Percentiles rank a stretch among this genome's conserved stretches.
phyloP scores from a whole-genome alignment of 495 filamentous ascomycete genomes.

The Friedmanniomyces simplex region DNA sequence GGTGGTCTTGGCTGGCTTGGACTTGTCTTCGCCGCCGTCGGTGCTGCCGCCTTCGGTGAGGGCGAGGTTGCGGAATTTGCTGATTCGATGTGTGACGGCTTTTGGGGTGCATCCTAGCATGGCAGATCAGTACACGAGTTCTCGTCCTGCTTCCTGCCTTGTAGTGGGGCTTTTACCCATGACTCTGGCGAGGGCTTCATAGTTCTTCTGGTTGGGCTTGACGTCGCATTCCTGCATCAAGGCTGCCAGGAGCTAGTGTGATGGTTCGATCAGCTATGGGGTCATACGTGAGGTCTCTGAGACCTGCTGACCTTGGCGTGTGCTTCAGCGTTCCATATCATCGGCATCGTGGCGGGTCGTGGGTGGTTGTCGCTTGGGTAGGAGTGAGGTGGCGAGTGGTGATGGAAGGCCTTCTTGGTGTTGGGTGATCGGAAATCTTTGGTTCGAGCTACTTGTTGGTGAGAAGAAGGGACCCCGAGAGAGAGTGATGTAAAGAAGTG shows the following conservation, averaged over 20 bases:
- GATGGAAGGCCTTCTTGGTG: too few relatives aligned
- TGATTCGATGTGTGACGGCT: conserved; percentile 17
- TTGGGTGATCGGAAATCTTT: too few relatives aligned
- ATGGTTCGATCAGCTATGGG: neutral
- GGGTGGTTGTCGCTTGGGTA: too few relatives aligned
- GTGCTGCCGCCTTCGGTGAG: neutral
- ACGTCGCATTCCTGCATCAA: conserved; percentile 10
- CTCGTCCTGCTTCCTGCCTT: neutral
- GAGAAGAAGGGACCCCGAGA: too few relatives aligned
- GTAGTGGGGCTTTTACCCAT: neutral
- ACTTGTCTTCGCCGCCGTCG: neutral
- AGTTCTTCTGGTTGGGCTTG: conserved; percentile 7
- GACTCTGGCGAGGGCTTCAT: conserved; percentile 1
- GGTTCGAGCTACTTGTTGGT: too few relatives aligned
- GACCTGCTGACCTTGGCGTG: conserved; percentile 17
- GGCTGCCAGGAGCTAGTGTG: conserved; percentile 12
- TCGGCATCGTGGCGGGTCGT: conserved; percentile 14
- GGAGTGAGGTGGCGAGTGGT: too few relatives aligned
- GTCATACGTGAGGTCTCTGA: neutral
- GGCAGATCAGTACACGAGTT: neutral
- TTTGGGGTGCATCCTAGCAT: conserved; percentile 18
- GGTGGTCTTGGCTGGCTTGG: neutral
- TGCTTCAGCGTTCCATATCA: conserved; percentile 15
- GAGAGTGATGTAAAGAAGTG: too few relatives aligned
- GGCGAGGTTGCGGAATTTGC: conserved; percentile 1